Percentiles rank a stretch among this genome's conserved stretches.
Evolutionary conservation across 495 filamentous ascomycete genomes (phyloP).

Genomic region (Aspergillus wentii): DNA sequence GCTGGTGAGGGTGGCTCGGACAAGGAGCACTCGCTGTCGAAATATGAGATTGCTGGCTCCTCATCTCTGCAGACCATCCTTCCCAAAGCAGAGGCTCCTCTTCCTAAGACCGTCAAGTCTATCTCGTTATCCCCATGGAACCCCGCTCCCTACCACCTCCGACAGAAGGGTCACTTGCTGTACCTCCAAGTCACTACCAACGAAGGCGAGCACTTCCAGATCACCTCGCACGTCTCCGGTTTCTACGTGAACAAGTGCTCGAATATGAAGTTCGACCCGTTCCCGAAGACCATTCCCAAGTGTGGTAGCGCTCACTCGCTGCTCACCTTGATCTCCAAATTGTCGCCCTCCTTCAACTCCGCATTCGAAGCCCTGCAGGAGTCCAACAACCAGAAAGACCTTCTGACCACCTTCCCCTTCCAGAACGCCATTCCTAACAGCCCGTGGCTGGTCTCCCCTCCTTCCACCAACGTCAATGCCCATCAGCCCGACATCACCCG

Average conservation of each 20-base stretch:
- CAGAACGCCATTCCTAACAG: conserved; percentile 87
- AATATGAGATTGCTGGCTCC: conserved; percentile 70
- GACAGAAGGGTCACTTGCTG: conserved; percentile 87
- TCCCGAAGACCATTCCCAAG: conserved; percentile 66
- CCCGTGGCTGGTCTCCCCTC: conserved; percentile 82
- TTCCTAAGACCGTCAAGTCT: conserved; percentile 84
- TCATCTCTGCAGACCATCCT: conserved; percentile 66
- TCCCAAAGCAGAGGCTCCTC: conserved; percentile 54
- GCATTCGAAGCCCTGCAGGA: conserved; percentile 74
- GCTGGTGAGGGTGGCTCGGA: conserved; percentile 35
- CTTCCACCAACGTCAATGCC: conserved; percentile 53
- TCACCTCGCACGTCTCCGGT: conserved; percentile 87
- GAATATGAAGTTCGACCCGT: conserved; percentile 88
- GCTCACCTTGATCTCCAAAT: conserved; percentile 65
- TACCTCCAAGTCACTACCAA: conserved; percentile 85
- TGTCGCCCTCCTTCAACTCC: conserved; percentile 77
- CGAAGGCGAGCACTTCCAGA: conserved; percentile 88
- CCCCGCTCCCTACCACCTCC: conserved; percentile 84
- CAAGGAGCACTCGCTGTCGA: conserved; percentile 52
- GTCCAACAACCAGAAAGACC: conserved; percentile 75
- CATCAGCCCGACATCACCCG: conserved; percentile 83
- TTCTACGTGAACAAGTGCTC: conserved; percentile 96
- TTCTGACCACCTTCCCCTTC: conserved; percentile 87
- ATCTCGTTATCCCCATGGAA: conserved; percentile 93
- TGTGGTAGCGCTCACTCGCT: conserved; percentile 76